Conservation (phyloP, 1,284 basidiomycete genomes). For the Takashimella tepidaria region DNA sequence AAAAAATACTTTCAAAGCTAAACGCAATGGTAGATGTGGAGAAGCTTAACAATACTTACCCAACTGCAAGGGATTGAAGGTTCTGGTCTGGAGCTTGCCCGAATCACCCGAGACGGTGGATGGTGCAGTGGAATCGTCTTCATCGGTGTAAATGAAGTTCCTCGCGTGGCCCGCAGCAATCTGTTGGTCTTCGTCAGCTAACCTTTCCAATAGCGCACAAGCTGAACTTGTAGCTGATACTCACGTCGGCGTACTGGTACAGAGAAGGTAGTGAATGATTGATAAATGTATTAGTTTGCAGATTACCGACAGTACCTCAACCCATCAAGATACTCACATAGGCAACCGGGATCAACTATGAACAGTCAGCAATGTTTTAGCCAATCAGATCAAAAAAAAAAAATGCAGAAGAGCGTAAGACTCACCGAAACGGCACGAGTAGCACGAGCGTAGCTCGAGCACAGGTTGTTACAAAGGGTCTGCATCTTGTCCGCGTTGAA, state of each 20-base stretch:
- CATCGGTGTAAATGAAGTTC: slow-evolving; percentile 42
- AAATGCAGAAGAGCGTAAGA: too few species aligned
- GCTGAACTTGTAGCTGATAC: background rate
- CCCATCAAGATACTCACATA: background rate
- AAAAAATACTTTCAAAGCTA: too few species aligned
- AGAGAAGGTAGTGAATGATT: too few species aligned
- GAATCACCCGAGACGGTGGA: slow-evolving; percentile 5
- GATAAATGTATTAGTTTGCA: too few species aligned
- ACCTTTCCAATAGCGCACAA: too few species aligned
- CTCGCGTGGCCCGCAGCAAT: slow-evolving; percentile 47
- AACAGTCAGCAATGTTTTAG: background rate
- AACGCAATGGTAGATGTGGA: too few species aligned
- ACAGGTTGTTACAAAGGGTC: slow-evolving; percentile 41
- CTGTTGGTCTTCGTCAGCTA: too few species aligned
- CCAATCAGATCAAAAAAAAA: too few species aligned
- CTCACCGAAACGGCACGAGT: slow-evolving; percentile 47
- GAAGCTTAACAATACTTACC: too few species aligned
- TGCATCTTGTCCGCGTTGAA: slow-evolving; percentile 44
- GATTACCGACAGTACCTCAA: background rate
- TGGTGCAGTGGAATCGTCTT: slow-evolving; percentile 9
- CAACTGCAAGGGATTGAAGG: slow-evolving; percentile 5
- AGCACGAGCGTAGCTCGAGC: slow-evolving; percentile 47
- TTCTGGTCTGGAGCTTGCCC: background rate
- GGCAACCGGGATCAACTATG: background rate
- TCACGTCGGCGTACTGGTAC: slow-evolving; percentile 28